These are phyloP conservation scores for Cercospora sp. DNA, from an alignment of 2,329 filamentous ascomycete genomes.

Conservation along the genomic window DNA sequence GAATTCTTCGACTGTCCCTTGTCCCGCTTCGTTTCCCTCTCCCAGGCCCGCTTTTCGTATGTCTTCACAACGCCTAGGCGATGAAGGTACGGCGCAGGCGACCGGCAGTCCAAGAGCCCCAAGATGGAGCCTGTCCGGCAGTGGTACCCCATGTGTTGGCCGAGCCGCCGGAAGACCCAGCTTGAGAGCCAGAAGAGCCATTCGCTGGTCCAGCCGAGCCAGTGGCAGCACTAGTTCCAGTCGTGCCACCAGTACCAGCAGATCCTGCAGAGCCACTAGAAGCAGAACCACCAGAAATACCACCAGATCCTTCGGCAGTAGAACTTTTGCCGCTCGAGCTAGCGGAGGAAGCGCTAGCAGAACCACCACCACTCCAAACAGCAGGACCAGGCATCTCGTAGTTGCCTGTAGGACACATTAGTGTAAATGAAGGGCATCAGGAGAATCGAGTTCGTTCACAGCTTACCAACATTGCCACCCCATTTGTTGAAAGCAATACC, in stretches of 20 bases:
- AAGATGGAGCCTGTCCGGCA: not conserved
- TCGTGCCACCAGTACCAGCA: not conserved
- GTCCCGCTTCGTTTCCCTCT: too few relatives aligned
- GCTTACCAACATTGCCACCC: slow-evolving; percentile 14
- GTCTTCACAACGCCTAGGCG: not conserved
- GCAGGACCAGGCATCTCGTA: not conserved
- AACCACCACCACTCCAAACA: not conserved
- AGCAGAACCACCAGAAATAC: not conserved
- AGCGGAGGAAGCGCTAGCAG: not conserved
- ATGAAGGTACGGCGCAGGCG: not conserved
- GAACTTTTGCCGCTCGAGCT: not conserved
- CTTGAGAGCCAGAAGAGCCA: not conserved
- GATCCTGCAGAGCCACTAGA: not conserved
- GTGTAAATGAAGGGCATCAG: too few relatives aligned
- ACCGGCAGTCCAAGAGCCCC: not conserved
- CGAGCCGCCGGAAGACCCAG: not conserved
- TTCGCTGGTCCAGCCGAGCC: not conserved
- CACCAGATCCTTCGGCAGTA: not conserved
- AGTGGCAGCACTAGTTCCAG: not conserved
- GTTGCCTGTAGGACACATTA: too few relatives aligned
- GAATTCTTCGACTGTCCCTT: too few relatives aligned
- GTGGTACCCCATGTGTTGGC: not conserved
- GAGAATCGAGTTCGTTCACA: too few relatives aligned
- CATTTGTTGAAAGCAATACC: slow-evolving; percentile 29
- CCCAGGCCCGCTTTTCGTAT: not conserved